Base-by-base conservation (phyloP, 148 eudicot genomes). In the Pharnaceum exiguum region DNA sequence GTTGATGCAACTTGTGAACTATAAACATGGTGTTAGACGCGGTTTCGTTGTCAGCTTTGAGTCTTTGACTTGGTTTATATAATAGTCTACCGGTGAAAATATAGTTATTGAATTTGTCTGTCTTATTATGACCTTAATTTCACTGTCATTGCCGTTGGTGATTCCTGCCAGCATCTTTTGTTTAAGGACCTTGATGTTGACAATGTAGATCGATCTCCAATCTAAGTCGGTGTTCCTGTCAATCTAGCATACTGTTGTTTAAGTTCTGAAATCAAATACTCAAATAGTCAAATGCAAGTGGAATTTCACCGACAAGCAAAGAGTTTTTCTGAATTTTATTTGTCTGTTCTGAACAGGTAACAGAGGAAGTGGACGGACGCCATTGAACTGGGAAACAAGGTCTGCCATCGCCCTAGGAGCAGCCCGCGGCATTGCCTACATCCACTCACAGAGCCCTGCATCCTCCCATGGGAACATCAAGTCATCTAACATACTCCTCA, bases 381-480 rank as follows among this genome's bases (percentile, higher is more conserved):
- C 99, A 7, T 65, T 93, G 3, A 93, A 83, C 80, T 93, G 96
- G 96, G 99, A 88, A 66, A 77, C 96, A 18, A 72, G 99, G 60
- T 76, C 89, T 0, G 29, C 59, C 0, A 81, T 93, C 3, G 99
- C 99, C 42, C 80, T 93, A 0, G 95, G 95, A 72, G 90, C 96
- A 1, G 86, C 99, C 23, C 81, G 83, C 7, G 96, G 95, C 27
- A 76, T 93, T 5, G 44, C 89, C 4, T 80, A 88, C 75, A 73
- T 93, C 51, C 99, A 93, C 57, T 79, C 95, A 1, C 79, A 74
- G 43, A 84, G 82, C 43, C 61, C 96, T 0, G 53, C 82, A 27
- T 65, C 76, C 31, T 76, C 99, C 40, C 99, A 93, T 50, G 99
- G 99, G 38, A 88, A 83, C 82, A 78, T 93, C 39, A 93, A 86